A percentile compares a stretch with the other conserved stretches of the same genome.
phyloP scores from a whole-genome alignment of 2,329 filamentous ascomycete genomes.

The Juglanconis oblonga region DNA sequence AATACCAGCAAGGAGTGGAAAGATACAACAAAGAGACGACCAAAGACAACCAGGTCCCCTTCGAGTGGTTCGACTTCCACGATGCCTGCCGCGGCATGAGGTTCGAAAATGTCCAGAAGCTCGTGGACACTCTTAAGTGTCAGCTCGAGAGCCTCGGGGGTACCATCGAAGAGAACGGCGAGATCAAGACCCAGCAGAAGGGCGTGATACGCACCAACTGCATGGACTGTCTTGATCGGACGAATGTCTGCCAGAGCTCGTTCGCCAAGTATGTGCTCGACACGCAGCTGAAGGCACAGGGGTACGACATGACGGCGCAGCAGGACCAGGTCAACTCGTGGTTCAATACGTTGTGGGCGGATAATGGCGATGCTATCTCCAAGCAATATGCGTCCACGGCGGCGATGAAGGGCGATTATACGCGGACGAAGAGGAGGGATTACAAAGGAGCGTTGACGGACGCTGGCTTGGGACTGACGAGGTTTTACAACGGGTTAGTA shows the following conservation, averaged over 20 bases:
- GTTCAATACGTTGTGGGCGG: conserved; percentile 97
- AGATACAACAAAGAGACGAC: conserved; percentile 62
- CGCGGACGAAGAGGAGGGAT: conserved; percentile 83
- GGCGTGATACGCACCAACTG: conserved; percentile 93
- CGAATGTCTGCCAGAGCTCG: conserved; percentile 92
- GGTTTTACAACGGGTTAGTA: conserved; percentile 64
- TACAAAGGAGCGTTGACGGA: conserved; percentile 90
- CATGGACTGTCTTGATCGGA: conserved; percentile 97
- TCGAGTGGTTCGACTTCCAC: conserved; percentile 99
- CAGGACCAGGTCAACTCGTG: conserved; percentile 77
- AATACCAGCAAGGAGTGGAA: conserved; percentile 68
- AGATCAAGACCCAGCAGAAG: conserved; percentile 51
- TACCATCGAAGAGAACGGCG: conserved; percentile 54
- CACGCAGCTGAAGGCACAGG: conserved; percentile 70
- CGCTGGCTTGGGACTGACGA: conserved; percentile 80
- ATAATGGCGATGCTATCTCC: conserved; percentile 94
- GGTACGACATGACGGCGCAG: conserved; percentile 72
- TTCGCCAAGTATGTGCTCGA: conserved; percentile 83
- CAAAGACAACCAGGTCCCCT: conserved; percentile 52
- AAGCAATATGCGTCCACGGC: conserved; percentile 95
- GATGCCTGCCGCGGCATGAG: conserved; percentile 91
- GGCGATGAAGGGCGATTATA: conserved; percentile 95
- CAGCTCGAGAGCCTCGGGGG: conserved; percentile 71
- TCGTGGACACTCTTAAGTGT: conserved; percentile 67
- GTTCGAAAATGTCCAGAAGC: conserved; percentile 86